Percentiles rank a stretch among this genome's conserved stretches.
Evolutionary conservation across 768 basidiomycete genomes (phyloP).

Genomic region (Mrakia gelida): DNA sequence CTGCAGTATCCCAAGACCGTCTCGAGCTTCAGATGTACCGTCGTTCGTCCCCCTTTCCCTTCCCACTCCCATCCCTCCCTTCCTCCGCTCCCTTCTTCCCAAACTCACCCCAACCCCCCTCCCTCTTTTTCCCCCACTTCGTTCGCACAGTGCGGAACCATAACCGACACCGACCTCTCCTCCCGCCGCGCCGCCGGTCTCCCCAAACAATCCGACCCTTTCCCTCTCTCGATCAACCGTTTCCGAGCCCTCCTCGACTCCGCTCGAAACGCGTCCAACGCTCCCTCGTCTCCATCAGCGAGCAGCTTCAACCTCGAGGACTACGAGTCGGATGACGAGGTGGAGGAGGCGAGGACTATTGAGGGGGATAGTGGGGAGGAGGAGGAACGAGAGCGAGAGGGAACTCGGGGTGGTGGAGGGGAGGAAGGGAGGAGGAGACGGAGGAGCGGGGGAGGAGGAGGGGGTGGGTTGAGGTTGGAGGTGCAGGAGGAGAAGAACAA

Average conservation of each 20-base stretch:
- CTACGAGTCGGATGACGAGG: background rate
- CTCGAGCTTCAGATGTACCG: slow-evolving; percentile 24
- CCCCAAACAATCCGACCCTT: slow-evolving; percentile 21
- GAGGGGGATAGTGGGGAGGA: slow-evolving; percentile 32
- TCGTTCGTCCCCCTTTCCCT: background rate
- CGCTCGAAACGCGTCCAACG: background rate
- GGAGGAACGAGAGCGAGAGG: slow-evolving; percentile 6
- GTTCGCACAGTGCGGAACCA: slow-evolving; percentile 25
- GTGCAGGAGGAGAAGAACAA: background rate
- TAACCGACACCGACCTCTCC: slow-evolving; percentile 26
- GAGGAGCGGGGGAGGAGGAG: background rate
- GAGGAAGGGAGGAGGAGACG: background rate
- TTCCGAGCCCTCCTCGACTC: slow-evolving; percentile 22
- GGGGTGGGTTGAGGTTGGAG: background rate
- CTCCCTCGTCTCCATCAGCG: background rate
- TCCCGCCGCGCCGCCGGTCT: slow-evolving; percentile 19
- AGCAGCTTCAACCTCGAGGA: slow-evolving; percentile 14
- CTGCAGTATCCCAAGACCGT: slow-evolving; percentile 19
- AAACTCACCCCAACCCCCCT: background rate
- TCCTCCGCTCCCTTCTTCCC: background rate
- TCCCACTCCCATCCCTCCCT: background rate
- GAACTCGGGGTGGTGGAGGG: background rate
- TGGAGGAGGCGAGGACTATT: slow-evolving; percentile 27
- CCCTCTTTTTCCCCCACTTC: background rate
- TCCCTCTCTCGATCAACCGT: slow-evolving; percentile 16